phyloP scores from a whole-genome alignment of 352 stramenopile species.

The Pythium dissotocum region DNA sequence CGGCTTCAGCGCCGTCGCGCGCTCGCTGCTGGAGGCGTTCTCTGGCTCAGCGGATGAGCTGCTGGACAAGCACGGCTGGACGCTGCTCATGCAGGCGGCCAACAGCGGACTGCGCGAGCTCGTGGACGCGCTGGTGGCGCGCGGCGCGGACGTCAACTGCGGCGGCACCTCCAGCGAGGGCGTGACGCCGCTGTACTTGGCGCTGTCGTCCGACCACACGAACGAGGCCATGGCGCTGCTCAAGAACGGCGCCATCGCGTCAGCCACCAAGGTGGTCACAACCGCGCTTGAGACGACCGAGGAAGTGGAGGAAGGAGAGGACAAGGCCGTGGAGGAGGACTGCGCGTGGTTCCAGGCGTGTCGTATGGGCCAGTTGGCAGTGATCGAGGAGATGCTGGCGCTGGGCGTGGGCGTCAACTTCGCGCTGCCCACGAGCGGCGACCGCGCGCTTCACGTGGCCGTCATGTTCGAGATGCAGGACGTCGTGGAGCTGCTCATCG shows the following conservation, averaged over 20 bases:
- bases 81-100: constrained; percentile 82
- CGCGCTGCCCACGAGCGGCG: constrained; percentile 53
- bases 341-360: constrained; percentile 80
- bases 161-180: constrained; percentile 44
- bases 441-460: constrained; percentile 75
- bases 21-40: constrained; percentile 50
- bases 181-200: constrained; percentile 69
- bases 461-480: constrained; percentile 86
- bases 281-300: constrained; percentile 35
- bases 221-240: constrained; percentile 68
- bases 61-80: constrained; percentile 79
- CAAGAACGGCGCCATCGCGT: constrained; percentile 63
- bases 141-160: constrained; percentile 64
- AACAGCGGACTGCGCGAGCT: constrained; percentile 71
- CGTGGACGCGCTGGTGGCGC: constrained; percentile 50
- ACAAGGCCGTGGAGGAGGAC: constrained; percentile 55
- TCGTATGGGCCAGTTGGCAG: constrained; percentile 59
- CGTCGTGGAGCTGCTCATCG: constrained; percentile 69
- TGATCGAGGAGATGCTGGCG: constrained; percentile 80
- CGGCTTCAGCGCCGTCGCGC: constrained; percentile 60
- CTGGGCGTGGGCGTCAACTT: constrained; percentile 74
- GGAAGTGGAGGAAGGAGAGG: constrained; percentile 28
- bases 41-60: constrained; percentile 46
- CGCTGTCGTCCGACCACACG: constrained; percentile 74
- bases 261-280: constrained; percentile 67